Percentiles rank a stretch among this genome's conserved stretches.
Conservation (phyloP, 768 basidiomycete species). For the Kwoniella sp. region DNA sequence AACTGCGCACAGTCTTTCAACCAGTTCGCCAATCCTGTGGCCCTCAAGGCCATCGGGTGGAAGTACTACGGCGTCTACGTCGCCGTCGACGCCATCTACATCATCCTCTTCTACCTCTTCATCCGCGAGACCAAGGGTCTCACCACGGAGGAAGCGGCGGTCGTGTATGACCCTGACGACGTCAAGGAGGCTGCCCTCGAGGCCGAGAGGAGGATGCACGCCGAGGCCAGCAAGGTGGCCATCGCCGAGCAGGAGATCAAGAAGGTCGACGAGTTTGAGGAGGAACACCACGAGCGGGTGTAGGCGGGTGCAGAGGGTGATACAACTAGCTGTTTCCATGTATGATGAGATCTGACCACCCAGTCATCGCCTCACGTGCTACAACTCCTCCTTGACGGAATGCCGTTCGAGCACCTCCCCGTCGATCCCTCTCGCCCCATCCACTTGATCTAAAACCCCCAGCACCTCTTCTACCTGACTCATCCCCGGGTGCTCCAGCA, state of each 20-base stretch:
- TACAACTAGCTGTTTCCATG: not conserved
- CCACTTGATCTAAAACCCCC: slow-evolving; percentile 19
- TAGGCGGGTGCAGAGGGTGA: not conserved
- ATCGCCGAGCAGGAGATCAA: slow-evolving; percentile 1
- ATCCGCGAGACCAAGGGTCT: slow-evolving; percentile 17
- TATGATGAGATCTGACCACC: not conserved
- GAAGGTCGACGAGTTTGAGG: not conserved
- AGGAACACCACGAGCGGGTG: no score
- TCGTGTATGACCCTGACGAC: slow-evolving; percentile 14
- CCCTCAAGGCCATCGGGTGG: slow-evolving; percentile 29
- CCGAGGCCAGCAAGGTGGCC: slow-evolving; percentile 5
- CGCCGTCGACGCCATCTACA: slow-evolving; percentile 8
- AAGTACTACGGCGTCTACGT: slow-evolving; percentile 26
- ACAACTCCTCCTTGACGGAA: no score
- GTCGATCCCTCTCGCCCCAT: slow-evolving; percentile 19
- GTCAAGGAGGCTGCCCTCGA: slow-evolving; percentile 6
- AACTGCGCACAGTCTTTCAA: slow-evolving; percentile 25
- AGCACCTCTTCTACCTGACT: slow-evolving; percentile 12
- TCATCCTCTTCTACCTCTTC: slow-evolving; percentile 3
- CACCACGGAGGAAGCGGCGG: slow-evolving; percentile 15
- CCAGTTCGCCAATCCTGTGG: slow-evolving; percentile 36
- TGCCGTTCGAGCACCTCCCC: not conserved
- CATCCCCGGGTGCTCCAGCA: slow-evolving; percentile 14
- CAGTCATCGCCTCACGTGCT: not conserved
- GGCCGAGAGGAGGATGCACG: slow-evolving; percentile 13